These are phyloP conservation scores for Pythium volutum DNA, from an alignment of 352 stramenopile species.

Conservation along the genomic window DNA sequence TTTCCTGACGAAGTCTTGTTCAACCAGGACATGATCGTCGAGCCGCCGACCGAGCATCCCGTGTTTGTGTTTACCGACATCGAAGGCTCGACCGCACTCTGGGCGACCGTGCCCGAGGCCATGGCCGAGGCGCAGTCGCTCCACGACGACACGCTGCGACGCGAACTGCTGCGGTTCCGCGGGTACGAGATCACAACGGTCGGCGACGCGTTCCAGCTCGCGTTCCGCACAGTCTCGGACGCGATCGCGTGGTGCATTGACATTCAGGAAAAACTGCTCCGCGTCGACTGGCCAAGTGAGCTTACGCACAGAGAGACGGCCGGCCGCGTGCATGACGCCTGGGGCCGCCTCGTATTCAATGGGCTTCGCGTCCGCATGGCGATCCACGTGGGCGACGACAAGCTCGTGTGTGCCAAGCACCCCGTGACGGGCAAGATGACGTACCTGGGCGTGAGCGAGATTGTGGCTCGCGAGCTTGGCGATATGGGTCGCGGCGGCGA, in stretches of 20 bases:
- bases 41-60: conserved; percentile 44
- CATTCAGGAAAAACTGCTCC: conserved; percentile 65
- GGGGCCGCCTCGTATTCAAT: conserved; percentile 58
- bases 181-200: conserved; percentile 83
- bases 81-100: conserved; percentile 71
- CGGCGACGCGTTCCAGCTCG: conserved; percentile 78
- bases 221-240: conserved; percentile 65
- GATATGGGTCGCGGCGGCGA: conserved; percentile 64
- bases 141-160: conserved; percentile 67
- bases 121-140: conserved; percentile 70
- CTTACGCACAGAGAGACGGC: conserved; percentile 45
- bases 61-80: conserved; percentile 86
- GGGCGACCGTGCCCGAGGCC: conserved; percentile 37
- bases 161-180: conserved; percentile 45
- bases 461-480: conserved; percentile 64
- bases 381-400: conserved; percentile 67
- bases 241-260: conserved; percentile 62
- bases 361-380: conserved; percentile 76
- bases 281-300: conserved; percentile 46
- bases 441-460: conserved; percentile 65
- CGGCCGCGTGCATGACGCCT: conserved; percentile 47
- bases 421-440: conserved; percentile 76
- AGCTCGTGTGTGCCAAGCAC: conserved; percentile 63
- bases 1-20: conserved; percentile 33
- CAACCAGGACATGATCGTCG: conserved; percentile 27